Percentiles rank a stretch among this genome's conserved stretches.
phyloP scores from a whole-genome alignment of 192 early-diverging fungal genomes.

The Coemansia sp. region DNA sequence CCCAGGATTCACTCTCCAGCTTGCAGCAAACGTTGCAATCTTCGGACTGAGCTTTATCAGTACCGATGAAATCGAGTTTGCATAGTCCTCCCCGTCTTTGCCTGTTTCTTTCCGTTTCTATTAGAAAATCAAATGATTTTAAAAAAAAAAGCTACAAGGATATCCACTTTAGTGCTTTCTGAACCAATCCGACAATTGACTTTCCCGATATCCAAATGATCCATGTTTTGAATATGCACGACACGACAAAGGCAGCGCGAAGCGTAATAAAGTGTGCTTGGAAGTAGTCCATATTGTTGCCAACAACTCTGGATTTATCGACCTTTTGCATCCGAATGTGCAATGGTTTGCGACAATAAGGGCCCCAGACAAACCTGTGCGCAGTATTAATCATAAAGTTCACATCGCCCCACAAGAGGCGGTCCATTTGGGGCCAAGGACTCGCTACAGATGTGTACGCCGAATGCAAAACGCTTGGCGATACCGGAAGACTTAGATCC shows the following conservation, averaged over 20 bases:
- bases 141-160: background rate
- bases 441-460: slow-evolving; percentile 29
- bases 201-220: slow-evolving; percentile 1
- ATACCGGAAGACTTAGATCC: slow-evolving; percentile 29
- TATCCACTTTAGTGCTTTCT: background rate
- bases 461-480: background rate
- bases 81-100: background rate
- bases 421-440: slow-evolving; percentile 44
- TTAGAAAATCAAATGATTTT: background rate
- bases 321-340: slow-evolving; percentile 4
- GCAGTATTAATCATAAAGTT: slow-evolving; percentile 21
- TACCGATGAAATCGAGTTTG: slow-evolving; percentile 46
- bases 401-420: slow-evolving; percentile 32
- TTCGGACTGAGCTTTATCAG: slow-evolving; percentile 64
- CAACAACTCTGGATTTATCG: background rate
- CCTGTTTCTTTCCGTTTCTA: background rate
- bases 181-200: background rate
- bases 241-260: slow-evolving; percentile 15
- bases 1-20: slow-evolving; percentile 67
- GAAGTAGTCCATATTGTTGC: slow-evolving; percentile 25
- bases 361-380: slow-evolving; percentile 19
- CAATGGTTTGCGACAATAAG: slow-evolving; percentile 37
- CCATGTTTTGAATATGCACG: slow-evolving; percentile 15
- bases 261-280: slow-evolving; percentile 15
- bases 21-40: slow-evolving; percentile 58